These are phyloP conservation scores for Taiozyma sp. DNA, from an alignment of 1,139 yeast genomes.

Conservation along the genomic window DNA sequence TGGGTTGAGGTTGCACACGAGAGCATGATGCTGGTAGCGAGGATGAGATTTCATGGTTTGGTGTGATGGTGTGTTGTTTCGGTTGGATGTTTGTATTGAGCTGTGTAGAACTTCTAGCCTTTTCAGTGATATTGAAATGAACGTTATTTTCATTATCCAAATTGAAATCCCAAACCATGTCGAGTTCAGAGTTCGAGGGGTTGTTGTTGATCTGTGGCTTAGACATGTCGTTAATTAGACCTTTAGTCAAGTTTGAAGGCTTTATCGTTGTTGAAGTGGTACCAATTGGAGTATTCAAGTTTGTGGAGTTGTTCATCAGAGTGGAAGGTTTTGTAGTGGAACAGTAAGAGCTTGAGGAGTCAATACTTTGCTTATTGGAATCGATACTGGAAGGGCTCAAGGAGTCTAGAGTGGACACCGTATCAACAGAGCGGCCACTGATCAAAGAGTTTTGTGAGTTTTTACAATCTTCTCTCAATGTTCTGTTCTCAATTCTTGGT, in stretches of 20 bases:
- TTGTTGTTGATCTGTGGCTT: constrained; percentile 1
- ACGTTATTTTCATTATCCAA: constrained; percentile 10
- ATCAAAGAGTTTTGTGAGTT: constrained; percentile 10
- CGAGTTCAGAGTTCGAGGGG: constrained; percentile 7
- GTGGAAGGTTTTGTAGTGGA: constrained; percentile 1
- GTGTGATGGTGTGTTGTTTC: constrained; percentile 3
- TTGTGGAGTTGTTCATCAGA: constrained; percentile 1
- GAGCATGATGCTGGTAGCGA: neutral
- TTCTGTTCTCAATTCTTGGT: constrained; percentile 25
- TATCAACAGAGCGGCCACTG: neutral
- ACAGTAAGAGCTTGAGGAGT: constrained; percentile 14
- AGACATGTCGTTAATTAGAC: constrained; percentile 8
- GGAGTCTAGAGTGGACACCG: constrained; percentile 11
- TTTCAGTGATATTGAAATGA: constrained; percentile 9
- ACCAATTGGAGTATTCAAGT: neutral
- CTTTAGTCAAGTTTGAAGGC: constrained; percentile 20
- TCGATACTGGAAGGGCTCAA: constrained; percentile 20
- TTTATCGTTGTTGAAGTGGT: constrained; percentile 3
- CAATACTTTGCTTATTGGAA: constrained; percentile 20
- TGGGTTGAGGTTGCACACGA: constrained; percentile 1
- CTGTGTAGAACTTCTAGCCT: constrained; percentile 3
- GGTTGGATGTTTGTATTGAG: constrained; percentile 3
- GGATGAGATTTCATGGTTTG: neutral
- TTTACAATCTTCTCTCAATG: constrained; percentile 22
- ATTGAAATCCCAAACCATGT: constrained; percentile 17